Evolutionary conservation across 2,329 filamentous ascomycete genomes (phyloP).

Genomic region (Ascochyta lentis): DNA sequence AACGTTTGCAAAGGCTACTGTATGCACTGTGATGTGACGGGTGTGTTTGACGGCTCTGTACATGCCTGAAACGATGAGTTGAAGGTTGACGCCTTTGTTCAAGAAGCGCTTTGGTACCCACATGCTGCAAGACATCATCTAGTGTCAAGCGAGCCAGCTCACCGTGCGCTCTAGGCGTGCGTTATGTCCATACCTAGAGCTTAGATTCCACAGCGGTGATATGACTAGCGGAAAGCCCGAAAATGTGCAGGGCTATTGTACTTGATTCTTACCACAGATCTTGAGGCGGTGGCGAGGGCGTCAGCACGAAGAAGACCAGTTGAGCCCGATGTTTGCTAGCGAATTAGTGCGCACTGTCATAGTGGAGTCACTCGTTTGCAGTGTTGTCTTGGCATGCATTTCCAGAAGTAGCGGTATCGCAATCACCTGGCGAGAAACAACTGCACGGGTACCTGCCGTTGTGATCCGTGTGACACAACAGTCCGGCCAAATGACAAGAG

Average conservation of each 20-base stretch:
- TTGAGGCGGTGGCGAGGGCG: slow-evolving; percentile 12
- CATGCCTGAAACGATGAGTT: background rate
- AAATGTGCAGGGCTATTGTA: background rate
- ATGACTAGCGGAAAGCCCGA: slow-evolving; percentile 5
- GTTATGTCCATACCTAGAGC: slow-evolving; percentile 1
- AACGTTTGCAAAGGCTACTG: background rate
- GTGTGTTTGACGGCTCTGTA: background rate
- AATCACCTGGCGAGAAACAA: slow-evolving; percentile 24
- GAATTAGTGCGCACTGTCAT: slow-evolving; percentile 21
- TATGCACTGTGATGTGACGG: slow-evolving; percentile 1
- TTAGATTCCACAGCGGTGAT: slow-evolving; percentile 1
- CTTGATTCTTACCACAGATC: slow-evolving; percentile 4
- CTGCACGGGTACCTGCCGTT: slow-evolving; percentile 27
- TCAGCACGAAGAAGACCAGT: slow-evolving; percentile 6
- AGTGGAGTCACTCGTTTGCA: slow-evolving; percentile 20
- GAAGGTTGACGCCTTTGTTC: slow-evolving; percentile 6
- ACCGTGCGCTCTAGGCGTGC: slow-evolving; percentile 16
- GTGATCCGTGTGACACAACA: background rate
- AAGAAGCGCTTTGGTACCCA: slow-evolving; percentile 15
- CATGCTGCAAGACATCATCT: slow-evolving; percentile 21
- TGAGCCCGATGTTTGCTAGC: slow-evolving; percentile 16
- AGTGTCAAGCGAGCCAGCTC: slow-evolving; percentile 21
- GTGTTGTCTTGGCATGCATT: slow-evolving; percentile 21
- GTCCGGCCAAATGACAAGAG: slow-evolving; percentile 1
- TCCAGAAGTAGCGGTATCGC: slow-evolving; percentile 12